Evolutionary conservation across 2,329 filamentous ascomycete species (phyloP).

Genomic region (Fonsecaea nubica): DNA sequence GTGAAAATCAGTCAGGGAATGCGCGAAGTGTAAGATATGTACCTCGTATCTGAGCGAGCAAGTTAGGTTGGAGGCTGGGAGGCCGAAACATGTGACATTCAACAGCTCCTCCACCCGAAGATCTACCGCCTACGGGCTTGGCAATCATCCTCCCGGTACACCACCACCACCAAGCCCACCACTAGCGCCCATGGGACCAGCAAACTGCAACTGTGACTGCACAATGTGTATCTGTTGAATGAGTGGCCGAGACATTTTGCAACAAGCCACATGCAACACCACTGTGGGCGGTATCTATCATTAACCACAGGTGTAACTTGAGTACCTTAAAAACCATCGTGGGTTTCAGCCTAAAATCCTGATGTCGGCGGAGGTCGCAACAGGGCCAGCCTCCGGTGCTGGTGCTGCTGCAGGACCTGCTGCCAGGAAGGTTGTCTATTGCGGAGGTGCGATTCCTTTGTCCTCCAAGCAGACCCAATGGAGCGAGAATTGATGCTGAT

Average conservation of each 20-base stretch:
- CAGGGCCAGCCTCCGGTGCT: slow-evolving; percentile 35
- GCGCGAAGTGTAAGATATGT: not conserved
- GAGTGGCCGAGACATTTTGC: slow-evolving; percentile 15
- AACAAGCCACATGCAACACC: slow-evolving; percentile 32
- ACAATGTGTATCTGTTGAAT: slow-evolving; percentile 10
- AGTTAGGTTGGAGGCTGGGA: not conserved
- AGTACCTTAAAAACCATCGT: slow-evolving; percentile 2
- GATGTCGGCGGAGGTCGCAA: slow-evolving; percentile 41
- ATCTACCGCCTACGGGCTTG: slow-evolving; percentile 15
- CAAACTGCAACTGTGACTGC: slow-evolving; percentile 13
- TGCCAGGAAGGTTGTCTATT: slow-evolving; percentile 66
- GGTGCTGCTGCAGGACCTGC: slow-evolving; percentile 47
- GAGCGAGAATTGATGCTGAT: slow-evolving; percentile 28
- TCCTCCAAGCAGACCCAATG: slow-evolving; percentile 6
- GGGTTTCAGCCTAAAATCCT: slow-evolving; percentile 29
- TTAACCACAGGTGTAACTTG: slow-evolving; percentile 33
- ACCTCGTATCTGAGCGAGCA: not conserved
- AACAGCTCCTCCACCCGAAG: slow-evolving; percentile 4
- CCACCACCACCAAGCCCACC: not conserved
- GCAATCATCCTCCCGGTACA: slow-evolving; percentile 8
- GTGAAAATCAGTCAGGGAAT: slow-evolving; percentile 14
- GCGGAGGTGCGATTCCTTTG: slow-evolving; percentile 58
- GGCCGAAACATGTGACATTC: slow-evolving; percentile 12
- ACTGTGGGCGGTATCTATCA: slow-evolving; percentile 20
- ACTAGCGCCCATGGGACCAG: not conserved